These are phyloP conservation scores for Colletotrichum godetiae DNA, from an alignment of 2,329 filamentous ascomycete genomes.

Conservation along the genomic window DNA sequence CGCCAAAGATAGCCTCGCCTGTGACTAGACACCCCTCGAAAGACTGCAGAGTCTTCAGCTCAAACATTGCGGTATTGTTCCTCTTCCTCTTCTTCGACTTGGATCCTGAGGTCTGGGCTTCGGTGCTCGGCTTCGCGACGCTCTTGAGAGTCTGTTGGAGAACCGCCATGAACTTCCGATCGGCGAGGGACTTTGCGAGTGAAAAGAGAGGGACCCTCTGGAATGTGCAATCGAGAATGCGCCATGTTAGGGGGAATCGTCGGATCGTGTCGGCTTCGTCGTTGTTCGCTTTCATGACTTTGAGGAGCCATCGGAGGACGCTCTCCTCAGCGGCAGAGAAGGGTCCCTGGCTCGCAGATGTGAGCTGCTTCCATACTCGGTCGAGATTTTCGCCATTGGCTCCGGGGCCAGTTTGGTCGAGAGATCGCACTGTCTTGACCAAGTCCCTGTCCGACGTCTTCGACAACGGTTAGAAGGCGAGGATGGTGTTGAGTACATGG, in stretches of 20 bases:
- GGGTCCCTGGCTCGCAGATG: slow-evolving; percentile 51
- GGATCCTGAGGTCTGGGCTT: slow-evolving; percentile 36
- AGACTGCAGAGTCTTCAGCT: slow-evolving; percentile 53
- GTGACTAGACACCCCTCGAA: slow-evolving; percentile 56
- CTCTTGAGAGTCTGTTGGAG: slow-evolving; percentile 76
- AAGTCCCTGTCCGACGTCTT: slow-evolving; percentile 49
- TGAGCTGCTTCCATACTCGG: slow-evolving; percentile 61
- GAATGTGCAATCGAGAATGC: slow-evolving; percentile 70
- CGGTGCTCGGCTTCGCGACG: slow-evolving; percentile 50
- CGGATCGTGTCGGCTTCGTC: slow-evolving; percentile 62
- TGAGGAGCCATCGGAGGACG: slow-evolving; percentile 72
- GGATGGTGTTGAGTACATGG: not conserved
- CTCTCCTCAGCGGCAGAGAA: slow-evolving; percentile 68
- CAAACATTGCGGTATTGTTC: slow-evolving; percentile 47
- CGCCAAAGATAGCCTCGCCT: slow-evolving; percentile 59
- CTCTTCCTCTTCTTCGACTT: slow-evolving; percentile 61
- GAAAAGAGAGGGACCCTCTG: slow-evolving; percentile 75
- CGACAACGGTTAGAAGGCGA: slow-evolving; percentile 2
- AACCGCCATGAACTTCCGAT: slow-evolving; percentile 74
- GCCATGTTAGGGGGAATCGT: slow-evolving; percentile 69
- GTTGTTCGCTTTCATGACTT: slow-evolving; percentile 63
- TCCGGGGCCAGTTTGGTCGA: slow-evolving; percentile 63
- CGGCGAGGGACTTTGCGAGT: slow-evolving; percentile 76
- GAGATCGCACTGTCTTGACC: slow-evolving; percentile 63
- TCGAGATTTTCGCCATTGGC: slow-evolving; percentile 58